Base-by-base conservation (phyloP, 2,329 filamentous ascomycete genomes). In the Xylariaceae sp. region DNA sequence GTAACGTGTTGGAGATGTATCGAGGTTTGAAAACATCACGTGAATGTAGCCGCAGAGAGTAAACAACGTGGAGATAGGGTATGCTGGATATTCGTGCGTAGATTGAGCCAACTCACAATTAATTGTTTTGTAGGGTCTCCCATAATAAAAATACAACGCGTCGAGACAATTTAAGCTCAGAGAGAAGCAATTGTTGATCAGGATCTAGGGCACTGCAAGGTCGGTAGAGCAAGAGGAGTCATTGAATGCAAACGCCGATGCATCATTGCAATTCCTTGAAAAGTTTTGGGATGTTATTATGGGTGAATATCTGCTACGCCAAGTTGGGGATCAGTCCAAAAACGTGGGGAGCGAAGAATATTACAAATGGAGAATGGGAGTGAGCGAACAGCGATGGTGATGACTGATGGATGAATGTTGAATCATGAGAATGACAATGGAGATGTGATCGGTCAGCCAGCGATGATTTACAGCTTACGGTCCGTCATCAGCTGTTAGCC, bases 111-210 rank as follows among this genome's bases (percentile, higher is more conserved):
- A 50, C 62, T 64, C 50, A 67, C 64, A 6, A 60, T 41, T 8
- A 66, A 37, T 44, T 53, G 57, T 27, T 48, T 45, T n/a, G 39
- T 50, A 11, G 48, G 56, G 27, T 61, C 50, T 30, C 40, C 55
- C 65, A 67, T 67, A 30, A 29, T 42, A 49, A 26, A 5, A 23
- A 40, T 16, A 56, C 18, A 33, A 39, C 15, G 3, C 13, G 16
- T n/a, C 18, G 18, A 43, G 13, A 33, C 7, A 7, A n/a, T n/a
- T 20, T 16, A 37, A 55, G 13, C 29, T 18, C 16, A 46, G 23
- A 29, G n/a, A n/a, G 13, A 20, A 39, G 24, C 27, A 21, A 36
- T 9, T 32, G 16, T 13, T 37, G 13, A 37, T 24, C 51, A 55
- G 33, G 57, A 44, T 36, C 40, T 29, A 10, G 46, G 21, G 37